Conservation (phyloP, 768 basidiomycete genomes). For the Suillus plorans region DNA sequence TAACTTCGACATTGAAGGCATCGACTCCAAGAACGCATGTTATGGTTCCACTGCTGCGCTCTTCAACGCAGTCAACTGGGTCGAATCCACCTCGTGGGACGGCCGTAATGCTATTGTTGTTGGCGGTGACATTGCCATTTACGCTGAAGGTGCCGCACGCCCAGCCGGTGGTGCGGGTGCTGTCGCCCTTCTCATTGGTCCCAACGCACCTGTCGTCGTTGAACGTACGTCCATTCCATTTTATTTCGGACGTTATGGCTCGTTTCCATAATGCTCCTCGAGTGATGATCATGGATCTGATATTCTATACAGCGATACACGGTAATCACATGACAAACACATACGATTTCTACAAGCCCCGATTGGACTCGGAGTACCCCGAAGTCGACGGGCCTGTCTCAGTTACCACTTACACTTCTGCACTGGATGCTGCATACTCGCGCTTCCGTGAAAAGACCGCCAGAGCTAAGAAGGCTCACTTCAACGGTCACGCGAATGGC, state of each 20-base stretch:
- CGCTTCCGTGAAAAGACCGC: conserved; percentile 82
- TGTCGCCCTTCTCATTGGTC: conserved; percentile 92
- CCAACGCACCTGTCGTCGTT: conserved; percentile 90
- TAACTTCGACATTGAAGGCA: conserved; percentile 97
- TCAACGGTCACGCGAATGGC: conserved; percentile 34
- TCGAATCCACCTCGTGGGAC: conserved; percentile 95
- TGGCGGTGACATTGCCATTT: conserved; percentile 95
- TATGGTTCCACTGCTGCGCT: conserved; percentile 98
- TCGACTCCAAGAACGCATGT: conserved; percentile 99
- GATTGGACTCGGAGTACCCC: conserved; percentile 92
- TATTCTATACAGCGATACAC: conserved; percentile 68
- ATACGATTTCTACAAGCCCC: conserved; percentile 99
- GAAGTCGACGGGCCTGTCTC: conserved; percentile 97
- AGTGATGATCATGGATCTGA: conserved; percentile 10
- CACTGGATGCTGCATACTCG: conserved; percentile 87
- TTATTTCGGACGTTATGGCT: conserved; percentile 43
- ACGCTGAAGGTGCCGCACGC: conserved; percentile 92
- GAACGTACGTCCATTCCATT: conserved; percentile 71
- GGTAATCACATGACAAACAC: conserved; percentile 97
- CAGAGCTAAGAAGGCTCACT: conserved; percentile 52
- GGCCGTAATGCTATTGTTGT: conserved; percentile 97
- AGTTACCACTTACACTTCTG: conserved; percentile 91
- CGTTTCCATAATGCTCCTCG: conserved; percentile 7
- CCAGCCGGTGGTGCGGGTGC: conserved; percentile 98
- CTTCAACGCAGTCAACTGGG: conserved; percentile 99